Base-by-base conservation (phyloP, 441 rosid species). In the Arabidopsis hybrid region DNA sequence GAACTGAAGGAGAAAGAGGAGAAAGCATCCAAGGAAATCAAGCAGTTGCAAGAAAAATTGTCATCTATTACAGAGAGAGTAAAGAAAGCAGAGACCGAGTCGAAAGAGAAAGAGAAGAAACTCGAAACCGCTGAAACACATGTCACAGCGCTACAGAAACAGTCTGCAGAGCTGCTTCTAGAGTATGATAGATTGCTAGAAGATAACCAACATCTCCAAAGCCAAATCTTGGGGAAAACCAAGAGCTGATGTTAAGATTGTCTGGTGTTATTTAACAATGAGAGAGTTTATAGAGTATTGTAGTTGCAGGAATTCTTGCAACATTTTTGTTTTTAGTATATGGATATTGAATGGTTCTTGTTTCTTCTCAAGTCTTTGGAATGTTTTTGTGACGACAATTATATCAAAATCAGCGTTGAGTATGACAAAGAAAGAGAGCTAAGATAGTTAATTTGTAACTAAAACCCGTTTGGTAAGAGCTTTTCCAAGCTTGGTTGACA, bases 181-280 rank as follows among this genome's bases (percentile, higher is more conserved):
- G 97, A 95, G 83, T 95, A 95, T 38, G 99, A 95, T 67, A 89
- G 89, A 38, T 71, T 95, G 49, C 77, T 95, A 36, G 98, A 95
- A 83, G 95, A 89, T 70, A 95, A 95, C 82, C 98, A 95, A 74
- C 86, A 81, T 65, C 97, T 95, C 52, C 99, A 95, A 82, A 85
- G 78, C 71, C 88, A 84, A 70, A 85, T 83, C 78, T 43, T 71
- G 71, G 92, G 94, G 17, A 53, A 65, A 77, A 60, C 82, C 16
- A 79, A 73, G 67, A 74, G 35, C 17, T 76, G 52, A 69, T 69
- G 38, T 56, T 12, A 46, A 61, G 36, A 55, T 55, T 52, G 26
- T 50, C 32, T 14, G 40, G 59, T 72, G 50, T 65, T 43, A 17
- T 58, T 58, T 31, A 65, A 34, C 50, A 43, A 21, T 21, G 31